Evolutionary conservation across 495 filamentous ascomycete genomes (phyloP).

Genomic region (Penicillium mononematosum): DNA sequence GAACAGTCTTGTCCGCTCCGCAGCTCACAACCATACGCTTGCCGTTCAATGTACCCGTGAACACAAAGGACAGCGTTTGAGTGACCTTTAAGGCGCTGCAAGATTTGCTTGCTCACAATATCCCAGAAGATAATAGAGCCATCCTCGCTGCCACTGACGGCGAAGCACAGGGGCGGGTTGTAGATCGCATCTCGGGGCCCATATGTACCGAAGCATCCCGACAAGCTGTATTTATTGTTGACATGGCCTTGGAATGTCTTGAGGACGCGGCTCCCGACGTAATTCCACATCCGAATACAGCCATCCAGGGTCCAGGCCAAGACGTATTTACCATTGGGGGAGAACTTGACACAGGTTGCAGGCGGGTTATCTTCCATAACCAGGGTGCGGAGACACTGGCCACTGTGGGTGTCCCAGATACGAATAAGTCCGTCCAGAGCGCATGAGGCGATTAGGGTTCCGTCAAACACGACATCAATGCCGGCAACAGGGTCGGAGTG

Average conservation of each 20-base stretch:
- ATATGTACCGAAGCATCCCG: conserved; percentile 75
- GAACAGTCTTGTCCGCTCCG: conserved; percentile 62
- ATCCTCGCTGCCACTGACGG: conserved; percentile 83
- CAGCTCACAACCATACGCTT: conserved; percentile 57
- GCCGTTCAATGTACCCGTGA: conserved; percentile 51
- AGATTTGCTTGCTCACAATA: conserved; percentile 74
- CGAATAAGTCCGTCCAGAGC: conserved; percentile 86
- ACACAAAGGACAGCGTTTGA: conserved; percentile 82
- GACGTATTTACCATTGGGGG: conserved; percentile 89
- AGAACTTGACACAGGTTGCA: conserved; percentile 86
- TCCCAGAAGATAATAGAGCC: conserved; percentile 87
- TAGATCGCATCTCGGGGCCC: conserved; percentile 41
- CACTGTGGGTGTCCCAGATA: conserved; percentile 94
- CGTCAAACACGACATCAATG: conserved; percentile 89
- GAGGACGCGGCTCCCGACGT: conserved; percentile 79
- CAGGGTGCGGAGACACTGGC: conserved; percentile 90
- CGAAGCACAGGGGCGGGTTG: conserved; percentile 46
- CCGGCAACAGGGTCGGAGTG: conserved; percentile 93
- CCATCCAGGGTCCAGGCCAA: conserved; percentile 89
- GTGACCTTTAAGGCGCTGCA: conserved; percentile 72
- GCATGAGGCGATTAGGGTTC: conserved; percentile 86
- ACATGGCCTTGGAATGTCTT: conserved; percentile 97
- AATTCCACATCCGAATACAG: conserved; percentile 90
- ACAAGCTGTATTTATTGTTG: conserved; percentile 79
- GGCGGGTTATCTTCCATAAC: conserved; percentile 96